Conservation (phyloP, 441 rosid species). For the Adansonia gregorii region DNA sequence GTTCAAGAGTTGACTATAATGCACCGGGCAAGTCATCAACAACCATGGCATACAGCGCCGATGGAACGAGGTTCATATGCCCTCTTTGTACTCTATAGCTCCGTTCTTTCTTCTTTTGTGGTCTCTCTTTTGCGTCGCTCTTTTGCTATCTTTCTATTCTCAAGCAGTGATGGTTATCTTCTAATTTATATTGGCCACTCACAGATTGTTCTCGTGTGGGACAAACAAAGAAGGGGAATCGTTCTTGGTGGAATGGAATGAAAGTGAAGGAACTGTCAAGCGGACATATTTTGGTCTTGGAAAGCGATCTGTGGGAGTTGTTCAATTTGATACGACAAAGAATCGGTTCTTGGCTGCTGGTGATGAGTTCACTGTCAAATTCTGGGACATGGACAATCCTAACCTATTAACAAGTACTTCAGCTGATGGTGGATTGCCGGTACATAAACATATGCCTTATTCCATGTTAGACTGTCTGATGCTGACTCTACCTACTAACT, state of each 20-base stretch:
- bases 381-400: constrained; percentile 74
- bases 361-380: constrained; percentile 67
- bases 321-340: constrained; percentile 80
- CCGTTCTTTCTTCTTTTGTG: constrained; percentile 17
- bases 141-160: constrained; percentile 19
- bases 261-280: constrained; percentile 81
- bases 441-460: constrained; percentile 32
- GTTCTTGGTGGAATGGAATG: constrained; percentile 84
- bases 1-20: constrained; percentile 83
- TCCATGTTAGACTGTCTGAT: constrained; percentile 19
- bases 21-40: constrained; percentile 80
- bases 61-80: constrained; percentile 69
- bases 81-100: constrained; percentile 17
- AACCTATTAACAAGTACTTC: constrained; percentile 55
- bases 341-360: constrained; percentile 78
- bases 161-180: constrained; percentile 22
- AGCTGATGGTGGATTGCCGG: constrained; percentile 78
- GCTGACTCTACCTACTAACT: constrained; percentile 25
- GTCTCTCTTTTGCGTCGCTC: constrained; percentile 22
- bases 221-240: constrained; percentile 82
- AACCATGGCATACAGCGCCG: constrained; percentile 78
- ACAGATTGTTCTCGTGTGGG: constrained; percentile 79
- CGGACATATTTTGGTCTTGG: constrained; percentile 67
- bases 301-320: constrained; percentile 62
- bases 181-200: constrained; percentile 24